Evolutionary conservation across 768 basidiomycete genomes (phyloP).

Genomic region (Hemileccinum impolitum): DNA sequence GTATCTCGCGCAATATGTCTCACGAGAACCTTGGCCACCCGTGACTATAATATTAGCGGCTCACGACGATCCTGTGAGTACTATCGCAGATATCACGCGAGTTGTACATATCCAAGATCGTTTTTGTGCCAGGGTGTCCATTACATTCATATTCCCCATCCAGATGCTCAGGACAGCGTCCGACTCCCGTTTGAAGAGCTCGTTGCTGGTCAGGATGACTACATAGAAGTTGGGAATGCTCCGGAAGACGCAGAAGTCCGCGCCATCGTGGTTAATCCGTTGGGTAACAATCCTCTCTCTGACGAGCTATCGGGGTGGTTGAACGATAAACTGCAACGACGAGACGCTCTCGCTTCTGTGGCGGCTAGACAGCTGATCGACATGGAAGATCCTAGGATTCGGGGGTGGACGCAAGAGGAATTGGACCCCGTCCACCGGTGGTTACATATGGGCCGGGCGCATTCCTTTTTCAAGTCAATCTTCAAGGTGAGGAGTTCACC

Average conservation of each 20-base stretch:
- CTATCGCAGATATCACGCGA: background rate
- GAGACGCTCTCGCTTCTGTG: slow-evolving; percentile 21
- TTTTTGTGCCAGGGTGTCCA: slow-evolving; percentile 18
- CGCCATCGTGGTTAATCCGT: slow-evolving; percentile 17
- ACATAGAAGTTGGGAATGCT: slow-evolving; percentile 11
- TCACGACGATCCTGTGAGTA: slow-evolving; percentile 24
- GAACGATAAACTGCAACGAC: slow-evolving; percentile 24
- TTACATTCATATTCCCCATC: slow-evolving; percentile 27
- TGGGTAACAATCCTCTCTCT: slow-evolving; percentile 28
- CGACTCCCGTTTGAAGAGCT: slow-evolving; percentile 24
- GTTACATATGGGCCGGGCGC: slow-evolving; percentile 33
- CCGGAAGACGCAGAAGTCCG: slow-evolving; percentile 17
- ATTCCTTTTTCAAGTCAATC: slow-evolving; percentile 25
- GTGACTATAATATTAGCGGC: slow-evolving; percentile 30
- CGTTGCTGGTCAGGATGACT: slow-evolving; percentile 21
- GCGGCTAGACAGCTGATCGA: slow-evolving; percentile 18
- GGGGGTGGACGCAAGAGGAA: slow-evolving; percentile 41
- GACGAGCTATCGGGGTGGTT: slow-evolving; percentile 33
- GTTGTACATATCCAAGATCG: background rate
- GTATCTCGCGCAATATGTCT: slow-evolving; percentile 54
- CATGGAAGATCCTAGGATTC: slow-evolving; percentile 37
- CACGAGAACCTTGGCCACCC: slow-evolving; percentile 23
- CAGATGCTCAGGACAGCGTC: slow-evolving; percentile 12
- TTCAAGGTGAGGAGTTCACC: slow-evolving; percentile 20
- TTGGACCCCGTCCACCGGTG: slow-evolving; percentile 32